Percentiles rank a stretch among this genome's conserved stretches.
phyloP scores from a whole-genome alignment of 2,329 filamentous ascomycete species.

The Pyrenophora graminea region DNA sequence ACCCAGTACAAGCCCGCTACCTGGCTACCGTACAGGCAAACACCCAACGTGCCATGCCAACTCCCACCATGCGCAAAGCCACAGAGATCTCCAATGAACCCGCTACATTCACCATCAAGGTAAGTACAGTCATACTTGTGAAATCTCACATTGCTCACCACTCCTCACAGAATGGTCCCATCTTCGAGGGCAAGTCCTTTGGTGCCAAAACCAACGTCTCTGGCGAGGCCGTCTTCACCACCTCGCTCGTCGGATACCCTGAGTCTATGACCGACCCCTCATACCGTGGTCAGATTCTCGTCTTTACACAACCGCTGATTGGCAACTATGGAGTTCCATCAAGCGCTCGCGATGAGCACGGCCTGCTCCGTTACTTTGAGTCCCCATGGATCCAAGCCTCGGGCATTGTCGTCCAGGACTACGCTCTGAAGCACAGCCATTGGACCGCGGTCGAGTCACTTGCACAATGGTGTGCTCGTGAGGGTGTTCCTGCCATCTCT shows the following conservation, averaged over 20 bases:
- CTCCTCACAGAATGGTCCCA: constrained; percentile 74
- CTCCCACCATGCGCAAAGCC: constrained; percentile 57
- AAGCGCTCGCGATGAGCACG: constrained; percentile 79
- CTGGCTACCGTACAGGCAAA: constrained; percentile 71
- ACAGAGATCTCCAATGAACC: constrained; percentile 74
- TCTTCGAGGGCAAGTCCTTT: constrained; percentile 96
- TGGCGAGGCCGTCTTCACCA: constrained; percentile 98
- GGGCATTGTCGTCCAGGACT: constrained; percentile 93
- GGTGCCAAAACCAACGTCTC: constrained; percentile 96
- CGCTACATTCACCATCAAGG: constrained; percentile 93
- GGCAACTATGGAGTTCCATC: constrained; percentile 98
- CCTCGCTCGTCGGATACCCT: constrained; percentile 94
- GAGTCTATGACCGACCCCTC: constrained; percentile 78
- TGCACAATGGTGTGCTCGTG: constrained; percentile 90
- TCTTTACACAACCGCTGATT: constrained; percentile 97
- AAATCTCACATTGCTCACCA: constrained; percentile 33
- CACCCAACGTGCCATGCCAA: constrained; percentile 70
- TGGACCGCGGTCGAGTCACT: constrained; percentile 98
- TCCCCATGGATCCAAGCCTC: constrained; percentile 96
- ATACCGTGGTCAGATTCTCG: constrained; percentile 86
- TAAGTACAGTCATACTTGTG: constrained; percentile 50
- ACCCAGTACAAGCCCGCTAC: constrained; percentile 53
- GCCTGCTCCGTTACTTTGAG: constrained; percentile 96
- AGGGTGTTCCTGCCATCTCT: constrained; percentile 93
- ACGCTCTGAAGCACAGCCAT: constrained; percentile 91